Evolutionary conservation across 1,139 yeast species (phyloP), one percentile per base, ranked within the genome.

Genomic region (Yamadazyma friedrichii): DNA sequence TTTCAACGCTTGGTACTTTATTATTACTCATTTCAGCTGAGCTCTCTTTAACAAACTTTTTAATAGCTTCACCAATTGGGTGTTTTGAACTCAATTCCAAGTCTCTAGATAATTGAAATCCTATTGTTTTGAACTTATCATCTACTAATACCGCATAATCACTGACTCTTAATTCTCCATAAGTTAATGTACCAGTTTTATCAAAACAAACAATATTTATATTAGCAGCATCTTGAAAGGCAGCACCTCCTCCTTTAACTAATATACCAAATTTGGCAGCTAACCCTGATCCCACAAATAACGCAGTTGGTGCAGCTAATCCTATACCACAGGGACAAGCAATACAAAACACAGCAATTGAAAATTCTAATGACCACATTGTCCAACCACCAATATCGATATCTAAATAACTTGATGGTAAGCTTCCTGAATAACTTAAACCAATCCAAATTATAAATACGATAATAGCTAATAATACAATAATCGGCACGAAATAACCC

Each of bases 241-340:
- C 89, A 39, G 80, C 82, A 35, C 94, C 94, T 10, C 94, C 94
- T 27, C 93, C 93, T 52, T 83, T 76, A 2, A 86, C 89, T 36
- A 85, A 65, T 37, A 85, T 81, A n/a, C 94, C 94, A 55, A 80
- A 50, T 42, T 65, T 69, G 10, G 76, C 76, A 28, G 77, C 76
- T 46, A 71, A 56, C 0, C 76, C 75, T 4, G 76, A 64, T 0
- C 77, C 77, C 4, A 70, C 76, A 55, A 69, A 69, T 29, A 71
- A 55, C 1, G 77, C 77, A 1, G 77, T 70, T 2, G 77, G 77
- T 0, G 76, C 76, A 15, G 77, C 77, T 34, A 71, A 59, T 1
- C 76, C 77, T 45, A 71, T 65, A 1, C 76, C 76, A 59, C 76
- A 71, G 3, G 76, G 76, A 49, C 76, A 71, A 2, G 76, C 76